Conservation (phyloP, 371 early-diverging fungal species). For the Rhizopus delemar region DNA sequence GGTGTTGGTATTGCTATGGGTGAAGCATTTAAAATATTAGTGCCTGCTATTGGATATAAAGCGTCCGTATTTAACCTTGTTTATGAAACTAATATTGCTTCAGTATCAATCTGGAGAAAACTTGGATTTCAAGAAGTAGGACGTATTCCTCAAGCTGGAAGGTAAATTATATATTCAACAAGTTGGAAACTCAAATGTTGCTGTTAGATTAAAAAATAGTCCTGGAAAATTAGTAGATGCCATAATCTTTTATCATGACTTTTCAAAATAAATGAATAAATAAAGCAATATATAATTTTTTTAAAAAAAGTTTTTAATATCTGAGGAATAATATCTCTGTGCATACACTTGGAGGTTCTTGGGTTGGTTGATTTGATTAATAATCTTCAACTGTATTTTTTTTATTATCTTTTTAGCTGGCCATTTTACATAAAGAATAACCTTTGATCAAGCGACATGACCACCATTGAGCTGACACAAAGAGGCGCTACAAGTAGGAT, state of each 20-base stretch:
- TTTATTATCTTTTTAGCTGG: conserved; percentile 37
- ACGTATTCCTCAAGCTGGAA: conserved; percentile 65
- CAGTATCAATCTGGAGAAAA: conserved; percentile 64
- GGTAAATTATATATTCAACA: no score
- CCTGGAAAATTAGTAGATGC: conserved; percentile 69
- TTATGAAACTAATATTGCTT: conserved; percentile 70
- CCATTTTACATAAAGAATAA: conserved; percentile 58
- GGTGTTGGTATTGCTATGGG: conserved; percentile 73
- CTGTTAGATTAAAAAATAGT: conserved; percentile 40
- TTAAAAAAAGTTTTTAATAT: background rate
- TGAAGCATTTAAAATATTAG: conserved; percentile 63
- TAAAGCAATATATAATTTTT: background rate
- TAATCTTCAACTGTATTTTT: background rate
- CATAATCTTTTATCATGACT: conserved; percentile 74
- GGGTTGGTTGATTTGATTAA: background rate
- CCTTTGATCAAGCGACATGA: conserved; percentile 95
- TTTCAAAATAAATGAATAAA: conserved; percentile 27
- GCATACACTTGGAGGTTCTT: background rate
- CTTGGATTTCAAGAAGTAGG: conserved; percentile 72
- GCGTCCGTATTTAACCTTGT: conserved; percentile 83
- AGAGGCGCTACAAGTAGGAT: conserved; percentile 93
- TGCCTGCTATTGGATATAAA: conserved; percentile 70
- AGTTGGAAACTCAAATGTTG: no score
- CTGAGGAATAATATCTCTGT: no score
- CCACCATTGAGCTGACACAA: conserved; percentile 99